Evolutionary conservation across 2,329 filamentous ascomycete genomes (phyloP).

Genomic region (Colletotrichum siamense): DNA sequence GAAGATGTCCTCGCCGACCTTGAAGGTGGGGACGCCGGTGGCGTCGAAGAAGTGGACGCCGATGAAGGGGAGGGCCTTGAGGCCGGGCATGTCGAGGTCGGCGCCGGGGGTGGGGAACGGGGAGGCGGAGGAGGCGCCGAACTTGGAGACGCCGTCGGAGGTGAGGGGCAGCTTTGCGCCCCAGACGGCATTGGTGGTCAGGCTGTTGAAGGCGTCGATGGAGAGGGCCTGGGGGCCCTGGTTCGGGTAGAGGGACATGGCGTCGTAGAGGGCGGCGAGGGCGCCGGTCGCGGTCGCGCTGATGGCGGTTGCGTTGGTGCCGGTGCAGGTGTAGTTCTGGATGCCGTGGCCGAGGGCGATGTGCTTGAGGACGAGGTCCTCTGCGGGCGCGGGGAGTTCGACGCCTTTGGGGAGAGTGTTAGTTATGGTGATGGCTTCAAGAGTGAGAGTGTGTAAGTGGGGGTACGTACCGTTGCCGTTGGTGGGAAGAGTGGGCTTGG

Average conservation of each 20-base stretch:
- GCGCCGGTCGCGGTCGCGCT: constrained; percentile 63
- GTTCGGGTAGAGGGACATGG: constrained; percentile 56
- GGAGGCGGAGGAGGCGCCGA: constrained; percentile 48
- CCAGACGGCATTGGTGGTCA: constrained; percentile 47
- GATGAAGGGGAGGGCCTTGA: constrained; percentile 46
- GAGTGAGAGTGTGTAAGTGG: constrained; percentile 1
- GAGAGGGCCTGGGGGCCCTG: constrained; percentile 41
- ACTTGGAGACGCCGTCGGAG: constrained; percentile 39
- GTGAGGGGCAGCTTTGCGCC: constrained; percentile 53
- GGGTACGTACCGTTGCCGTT: constrained; percentile 41
- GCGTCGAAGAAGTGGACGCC: constrained; percentile 73
- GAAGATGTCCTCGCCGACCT: constrained; percentile 50
- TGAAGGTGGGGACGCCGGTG: constrained; percentile 62
- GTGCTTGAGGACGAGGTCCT: constrained; percentile 50
- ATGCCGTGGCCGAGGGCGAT: constrained; percentile 69
- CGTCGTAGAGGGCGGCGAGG: constrained; percentile 66
- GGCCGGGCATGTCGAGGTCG: constrained; percentile 39
- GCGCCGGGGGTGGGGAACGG: constrained; percentile 49
- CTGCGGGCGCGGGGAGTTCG: constrained; percentile 49
- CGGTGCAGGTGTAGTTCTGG: constrained; percentile 71
- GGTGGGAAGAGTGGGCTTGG: constrained; percentile 41
- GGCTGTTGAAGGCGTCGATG: constrained; percentile 39
- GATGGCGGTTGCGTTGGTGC: constrained; percentile 51
- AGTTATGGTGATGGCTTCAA: constrained; percentile 1
- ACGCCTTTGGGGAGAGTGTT: constrained; percentile 32